Evolutionary conservation across 2,329 filamentous ascomycete genomes (phyloP).

Genomic region (Sporothrix variecibatus): DNA sequence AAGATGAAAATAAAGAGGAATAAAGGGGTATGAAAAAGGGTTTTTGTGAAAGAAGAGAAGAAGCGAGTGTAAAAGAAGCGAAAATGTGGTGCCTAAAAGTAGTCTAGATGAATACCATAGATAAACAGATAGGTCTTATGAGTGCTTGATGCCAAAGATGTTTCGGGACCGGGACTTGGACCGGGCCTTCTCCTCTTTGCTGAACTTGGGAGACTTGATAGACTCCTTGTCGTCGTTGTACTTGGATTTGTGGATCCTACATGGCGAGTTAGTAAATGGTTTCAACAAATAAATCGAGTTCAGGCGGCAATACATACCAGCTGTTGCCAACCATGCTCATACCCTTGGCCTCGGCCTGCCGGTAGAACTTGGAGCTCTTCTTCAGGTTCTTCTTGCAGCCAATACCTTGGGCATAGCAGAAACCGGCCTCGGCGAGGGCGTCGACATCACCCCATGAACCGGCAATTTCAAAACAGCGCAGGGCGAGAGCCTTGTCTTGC

Average conservation of each 20-base stretch:
- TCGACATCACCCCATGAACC: slow-evolving; percentile 94
- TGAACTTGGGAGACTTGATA: slow-evolving; percentile 46
- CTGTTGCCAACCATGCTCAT: slow-evolving; percentile 98
- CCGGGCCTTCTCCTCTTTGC: slow-evolving; percentile 69
- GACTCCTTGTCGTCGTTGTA: slow-evolving; percentile 68
- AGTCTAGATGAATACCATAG: too few species aligned
- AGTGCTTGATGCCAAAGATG: slow-evolving; percentile 60
- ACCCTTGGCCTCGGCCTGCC: slow-evolving; percentile 85
- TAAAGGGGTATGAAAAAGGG: slow-evolving; percentile 24
- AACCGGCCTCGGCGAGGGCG: slow-evolving; percentile 89
- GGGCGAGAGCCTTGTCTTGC: slow-evolving; percentile 82
- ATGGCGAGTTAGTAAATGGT: slow-evolving; percentile 21
- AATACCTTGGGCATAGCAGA: slow-evolving; percentile 91
- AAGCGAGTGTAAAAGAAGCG: slow-evolving; percentile 28
- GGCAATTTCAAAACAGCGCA: slow-evolving; percentile 95
- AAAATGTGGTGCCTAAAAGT: neutral
- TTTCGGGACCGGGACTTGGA: slow-evolving; percentile 74
- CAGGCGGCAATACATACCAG: slow-evolving; percentile 65
- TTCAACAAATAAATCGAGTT: neutral
- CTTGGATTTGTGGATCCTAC: slow-evolving; percentile 94
- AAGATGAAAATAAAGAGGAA: neutral
- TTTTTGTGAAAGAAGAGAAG: slow-evolving; percentile 24
- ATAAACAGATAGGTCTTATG: neutral
- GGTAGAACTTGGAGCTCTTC: slow-evolving; percentile 89
- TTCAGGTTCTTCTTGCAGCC: slow-evolving; percentile 96